These are phyloP conservation scores for Starmerella bombicola DNA, from an alignment of 805 yeast species.

Conservation along the genomic window DNA sequence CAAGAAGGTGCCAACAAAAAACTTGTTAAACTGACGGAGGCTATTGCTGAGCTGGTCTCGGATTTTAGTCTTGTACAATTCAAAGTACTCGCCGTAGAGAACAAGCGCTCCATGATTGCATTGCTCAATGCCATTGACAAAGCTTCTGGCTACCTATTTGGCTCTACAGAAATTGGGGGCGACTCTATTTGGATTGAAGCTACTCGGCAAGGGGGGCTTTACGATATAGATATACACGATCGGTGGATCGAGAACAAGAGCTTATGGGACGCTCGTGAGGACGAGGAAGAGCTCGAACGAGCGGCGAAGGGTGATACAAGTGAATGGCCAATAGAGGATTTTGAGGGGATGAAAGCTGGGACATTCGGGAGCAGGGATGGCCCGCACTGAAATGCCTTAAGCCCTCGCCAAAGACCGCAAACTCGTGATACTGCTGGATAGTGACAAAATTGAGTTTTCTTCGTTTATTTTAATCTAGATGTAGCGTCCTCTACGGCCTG, in stretches of 20 bases:
- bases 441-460: too few relatives aligned
- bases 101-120: slow-evolving; percentile 81
- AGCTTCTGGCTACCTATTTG: slow-evolving; percentile 88
- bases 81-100: slow-evolving; percentile 83
- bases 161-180: slow-evolving; percentile 90
- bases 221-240: slow-evolving; percentile 67
- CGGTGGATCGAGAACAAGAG: slow-evolving; percentile 87
- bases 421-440: too few relatives aligned
- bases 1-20: slow-evolving; percentile 39
- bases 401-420: too few relatives aligned
- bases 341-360: slow-evolving; percentile 14
- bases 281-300: slow-evolving; percentile 23
- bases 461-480: slow-evolving; percentile 32
- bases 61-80: slow-evolving; percentile 81
- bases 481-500: slow-evolving; percentile 17
- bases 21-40: slow-evolving; percentile 49
- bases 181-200: slow-evolving; percentile 97
- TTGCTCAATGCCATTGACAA: slow-evolving; percentile 68
- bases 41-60: slow-evolving; percentile 69
- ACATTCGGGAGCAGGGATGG: slow-evolving; percentile 1
- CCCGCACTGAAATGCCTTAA: too few relatives aligned
- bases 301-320: slow-evolving; percentile 60
- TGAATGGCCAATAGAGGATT: slow-evolving; percentile 31
- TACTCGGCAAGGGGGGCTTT: slow-evolving; percentile 56
- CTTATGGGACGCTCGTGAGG: slow-evolving; percentile 53